Percentiles rank a stretch among this genome's conserved stretches.
Conservation (phyloP, 148 eudicot genomes). For the Suaeda aralocaspica region DNA sequence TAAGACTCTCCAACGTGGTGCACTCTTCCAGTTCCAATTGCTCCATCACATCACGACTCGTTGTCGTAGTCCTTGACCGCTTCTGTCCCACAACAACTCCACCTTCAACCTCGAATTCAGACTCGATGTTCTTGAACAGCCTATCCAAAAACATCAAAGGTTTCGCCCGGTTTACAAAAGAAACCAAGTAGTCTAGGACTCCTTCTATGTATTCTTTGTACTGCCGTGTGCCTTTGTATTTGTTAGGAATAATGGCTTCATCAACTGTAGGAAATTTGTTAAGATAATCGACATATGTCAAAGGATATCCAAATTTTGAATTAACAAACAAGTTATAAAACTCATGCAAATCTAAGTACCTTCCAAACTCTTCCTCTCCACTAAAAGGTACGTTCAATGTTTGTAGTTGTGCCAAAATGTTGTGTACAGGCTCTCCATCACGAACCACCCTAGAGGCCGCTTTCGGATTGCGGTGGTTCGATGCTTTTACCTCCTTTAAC, state of each 20-base stretch:
- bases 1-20: constrained; percentile 8
- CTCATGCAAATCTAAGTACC: constrained; percentile 7
- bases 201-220: background rate
- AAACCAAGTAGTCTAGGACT: background rate
- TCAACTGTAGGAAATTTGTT: background rate
- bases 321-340: constrained; percentile 5
- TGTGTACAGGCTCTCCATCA: no score
- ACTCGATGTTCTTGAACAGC: background rate
- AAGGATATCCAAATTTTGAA: background rate
- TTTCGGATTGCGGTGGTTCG: no score
- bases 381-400: background rate
- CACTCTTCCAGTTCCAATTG: background rate
- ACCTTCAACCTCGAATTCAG: no score
- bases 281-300: background rate
- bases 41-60: background rate
- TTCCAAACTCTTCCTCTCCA: constrained; percentile 10
- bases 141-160: background rate
- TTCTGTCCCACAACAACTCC: no score
- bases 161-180: constrained; percentile 1
- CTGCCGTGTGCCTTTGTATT: background rate
- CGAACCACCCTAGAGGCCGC: no score
- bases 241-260: background rate
- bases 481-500: no score
- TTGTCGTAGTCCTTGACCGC: background rate
- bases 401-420: no score